Evolutionary conservation across 495 filamentous ascomycete genomes (phyloP).

Genomic region (Xylaria scruposa): DNA sequence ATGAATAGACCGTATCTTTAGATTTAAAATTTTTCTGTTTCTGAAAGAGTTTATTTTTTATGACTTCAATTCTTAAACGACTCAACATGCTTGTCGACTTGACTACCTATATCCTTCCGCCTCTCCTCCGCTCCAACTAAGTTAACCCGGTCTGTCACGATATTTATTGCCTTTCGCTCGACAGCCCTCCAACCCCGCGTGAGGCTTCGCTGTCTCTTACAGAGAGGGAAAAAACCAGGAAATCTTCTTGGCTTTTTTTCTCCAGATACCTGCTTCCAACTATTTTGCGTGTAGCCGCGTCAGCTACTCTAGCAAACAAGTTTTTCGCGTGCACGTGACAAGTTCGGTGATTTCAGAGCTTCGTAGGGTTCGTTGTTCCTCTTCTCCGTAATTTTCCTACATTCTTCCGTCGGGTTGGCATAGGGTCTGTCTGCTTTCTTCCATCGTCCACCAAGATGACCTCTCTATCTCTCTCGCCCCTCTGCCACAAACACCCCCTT

Average conservation of each 20-base stretch:
- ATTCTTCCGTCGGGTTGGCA: neutral
- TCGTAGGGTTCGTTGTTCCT: slow-evolving; percentile 15
- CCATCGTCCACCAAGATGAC: slow-evolving; percentile 19
- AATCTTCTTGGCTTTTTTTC: neutral
- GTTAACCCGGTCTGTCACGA: neutral
- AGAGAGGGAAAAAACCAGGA: neutral
- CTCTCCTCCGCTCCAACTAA: slow-evolving; percentile 16
- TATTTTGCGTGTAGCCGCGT: slow-evolving; percentile 10
- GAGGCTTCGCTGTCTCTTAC: neutral
- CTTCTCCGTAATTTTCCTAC: slow-evolving; percentile 18
- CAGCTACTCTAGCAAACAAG: slow-evolving; percentile 6
- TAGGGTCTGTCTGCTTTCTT: neutral
- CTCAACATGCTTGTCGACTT: slow-evolving; percentile 21
- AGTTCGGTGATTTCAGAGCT: slow-evolving; percentile 16
- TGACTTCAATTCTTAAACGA: slow-evolving; percentile 23
- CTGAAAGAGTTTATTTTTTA: neutral
- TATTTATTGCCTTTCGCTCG: slow-evolving; percentile 6
- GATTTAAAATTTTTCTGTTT: neutral
- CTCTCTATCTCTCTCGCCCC: slow-evolving; percentile 20
- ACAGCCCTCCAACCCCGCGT: slow-evolving; percentile 9
- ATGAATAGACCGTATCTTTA: neutral
- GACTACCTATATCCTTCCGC: neutral
- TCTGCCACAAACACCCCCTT: slow-evolving; percentile 21
- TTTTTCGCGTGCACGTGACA: neutral
- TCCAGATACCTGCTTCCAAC: neutral